A percentile compares a stretch with the other conserved stretches of the same genome.
These are phyloP conservation scores for Coleophoma eucalyptorum DNA, from an alignment of 2,329 filamentous ascomycete species.

Conservation along the genomic window DNA sequence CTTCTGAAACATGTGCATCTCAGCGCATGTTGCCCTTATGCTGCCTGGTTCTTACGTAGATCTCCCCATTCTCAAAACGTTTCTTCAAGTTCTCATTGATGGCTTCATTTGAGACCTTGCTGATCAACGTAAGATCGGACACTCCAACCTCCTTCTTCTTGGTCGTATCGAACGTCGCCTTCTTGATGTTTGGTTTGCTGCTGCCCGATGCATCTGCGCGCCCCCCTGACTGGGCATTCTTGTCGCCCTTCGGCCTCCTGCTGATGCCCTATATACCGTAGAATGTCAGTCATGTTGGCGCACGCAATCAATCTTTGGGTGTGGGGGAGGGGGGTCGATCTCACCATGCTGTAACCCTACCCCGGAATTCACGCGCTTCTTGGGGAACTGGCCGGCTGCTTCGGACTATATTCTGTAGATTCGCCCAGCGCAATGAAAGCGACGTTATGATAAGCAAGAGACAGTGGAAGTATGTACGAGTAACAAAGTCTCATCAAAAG, in stretches of 20 bases:
- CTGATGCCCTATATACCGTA: slow-evolving; percentile 25
- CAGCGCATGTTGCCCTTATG: slow-evolving; percentile 18
- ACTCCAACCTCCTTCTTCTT: slow-evolving; percentile 99
- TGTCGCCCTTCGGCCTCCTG: slow-evolving; percentile 28
- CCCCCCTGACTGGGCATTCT: slow-evolving; percentile 21
- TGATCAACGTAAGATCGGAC: slow-evolving; percentile 93
- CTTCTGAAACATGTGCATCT: slow-evolving; percentile 4
- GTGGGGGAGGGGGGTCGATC: no score
- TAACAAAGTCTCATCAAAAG: no score
- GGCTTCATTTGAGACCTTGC: slow-evolving; percentile 97
- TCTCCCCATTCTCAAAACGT: slow-evolving; percentile 94
- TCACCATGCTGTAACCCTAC: no score
- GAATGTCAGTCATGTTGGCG: no score
- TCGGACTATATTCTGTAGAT: no score
- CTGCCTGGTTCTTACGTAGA: slow-evolving; percentile 58
- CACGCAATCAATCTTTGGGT: no score
- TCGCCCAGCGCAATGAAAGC: no score
- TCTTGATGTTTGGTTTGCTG: slow-evolving; percentile 69
- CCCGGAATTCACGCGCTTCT: no score
- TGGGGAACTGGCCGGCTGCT: no score
- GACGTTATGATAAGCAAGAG: no score
- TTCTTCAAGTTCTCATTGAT: slow-evolving; percentile 99
- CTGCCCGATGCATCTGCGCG: slow-evolving; percentile 15
- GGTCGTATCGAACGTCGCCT: slow-evolving; percentile 89
- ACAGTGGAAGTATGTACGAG: no score